Evolutionary conservation across 1,139 yeast species (phyloP).

Genomic region (Saccharomyces hybrid): DNA sequence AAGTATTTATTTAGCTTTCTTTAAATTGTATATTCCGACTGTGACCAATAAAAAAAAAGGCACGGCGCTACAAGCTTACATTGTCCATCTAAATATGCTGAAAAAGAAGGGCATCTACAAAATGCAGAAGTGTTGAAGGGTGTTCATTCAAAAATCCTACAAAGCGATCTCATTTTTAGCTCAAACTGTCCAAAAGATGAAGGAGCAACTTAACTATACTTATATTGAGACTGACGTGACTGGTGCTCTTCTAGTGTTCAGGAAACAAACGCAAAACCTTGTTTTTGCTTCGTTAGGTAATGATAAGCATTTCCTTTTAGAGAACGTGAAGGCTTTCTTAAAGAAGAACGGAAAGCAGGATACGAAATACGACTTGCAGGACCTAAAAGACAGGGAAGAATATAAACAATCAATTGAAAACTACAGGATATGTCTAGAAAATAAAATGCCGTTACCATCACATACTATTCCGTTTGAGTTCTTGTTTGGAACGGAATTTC

Average conservation of each 20-base stretch:
- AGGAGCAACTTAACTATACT: slow-evolving; percentile 10
- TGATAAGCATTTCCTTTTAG: slow-evolving; percentile 10
- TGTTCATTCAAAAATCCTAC: background rate
- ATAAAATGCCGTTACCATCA: background rate
- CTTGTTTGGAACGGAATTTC: slow-evolving; percentile 26
- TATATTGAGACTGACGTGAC: slow-evolving; percentile 10
- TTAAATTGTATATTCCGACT: background rate
- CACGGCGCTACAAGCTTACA: background rate
- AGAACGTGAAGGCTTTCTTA: slow-evolving; percentile 11
- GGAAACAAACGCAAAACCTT: slow-evolving; percentile 9
- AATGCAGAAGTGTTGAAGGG: too few relatives aligned
- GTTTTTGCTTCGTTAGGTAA: slow-evolving; percentile 19
- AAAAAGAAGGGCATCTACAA: too few relatives aligned
- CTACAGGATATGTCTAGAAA: slow-evolving; percentile 3
- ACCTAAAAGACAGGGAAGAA: background rate
- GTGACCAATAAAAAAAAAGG: background rate
- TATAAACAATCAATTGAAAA: slow-evolving; percentile 1
- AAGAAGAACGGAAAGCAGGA: slow-evolving; percentile 11
- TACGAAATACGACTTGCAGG: slow-evolving; percentile 5
- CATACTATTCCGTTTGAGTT: slow-evolving; percentile 13
- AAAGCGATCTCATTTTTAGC: background rate
- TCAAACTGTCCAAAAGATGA: slow-evolving; percentile 3
- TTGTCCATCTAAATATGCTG: too few relatives aligned
- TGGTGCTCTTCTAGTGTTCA: slow-evolving; percentile 11
- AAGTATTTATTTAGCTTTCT: background rate